Conservation (phyloP, 306 rosid genomes). For the Carpinus fangiana region DNA sequence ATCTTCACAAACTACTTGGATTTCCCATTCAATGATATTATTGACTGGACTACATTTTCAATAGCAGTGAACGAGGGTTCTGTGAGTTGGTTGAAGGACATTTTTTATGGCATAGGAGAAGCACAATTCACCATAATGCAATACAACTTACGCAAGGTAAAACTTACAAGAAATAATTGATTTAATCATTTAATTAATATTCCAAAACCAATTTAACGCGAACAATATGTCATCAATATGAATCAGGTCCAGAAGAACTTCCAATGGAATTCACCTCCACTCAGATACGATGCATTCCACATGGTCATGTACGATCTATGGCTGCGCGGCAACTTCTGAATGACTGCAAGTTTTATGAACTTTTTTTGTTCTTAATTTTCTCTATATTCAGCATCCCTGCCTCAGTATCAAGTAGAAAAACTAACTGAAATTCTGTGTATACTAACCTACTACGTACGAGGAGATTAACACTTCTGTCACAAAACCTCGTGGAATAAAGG, state of each 20-base stretch:
- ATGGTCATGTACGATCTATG: not conserved
- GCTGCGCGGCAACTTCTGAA: not conserved
- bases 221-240: not conserved
- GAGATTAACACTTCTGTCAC: no score
- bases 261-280: not conserved
- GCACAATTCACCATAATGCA: slow-evolving; percentile 16
- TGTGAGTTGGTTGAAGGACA: slow-evolving; percentile 21
- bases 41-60: slow-evolving; percentile 40
- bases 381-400: not conserved
- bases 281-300: not conserved
- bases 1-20: slow-evolving; percentile 27
- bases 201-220: no score
- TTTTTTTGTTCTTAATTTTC: no score
- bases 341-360: not conserved
- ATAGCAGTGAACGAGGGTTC: slow-evolving; percentile 27
- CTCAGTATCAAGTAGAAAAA: not conserved
- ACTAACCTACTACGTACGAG: no score
- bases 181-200: no score
- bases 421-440: no score
- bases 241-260: slow-evolving; percentile 3
- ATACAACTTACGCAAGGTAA: slow-evolving; percentile 32
- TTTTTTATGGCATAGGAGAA: slow-evolving; percentile 17
- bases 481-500: no score
- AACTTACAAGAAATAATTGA: no score
- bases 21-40: slow-evolving; percentile 35